phyloP scores from a whole-genome alignment of 2,329 filamentous ascomycete species.

The Eurotiales sp. region DNA sequence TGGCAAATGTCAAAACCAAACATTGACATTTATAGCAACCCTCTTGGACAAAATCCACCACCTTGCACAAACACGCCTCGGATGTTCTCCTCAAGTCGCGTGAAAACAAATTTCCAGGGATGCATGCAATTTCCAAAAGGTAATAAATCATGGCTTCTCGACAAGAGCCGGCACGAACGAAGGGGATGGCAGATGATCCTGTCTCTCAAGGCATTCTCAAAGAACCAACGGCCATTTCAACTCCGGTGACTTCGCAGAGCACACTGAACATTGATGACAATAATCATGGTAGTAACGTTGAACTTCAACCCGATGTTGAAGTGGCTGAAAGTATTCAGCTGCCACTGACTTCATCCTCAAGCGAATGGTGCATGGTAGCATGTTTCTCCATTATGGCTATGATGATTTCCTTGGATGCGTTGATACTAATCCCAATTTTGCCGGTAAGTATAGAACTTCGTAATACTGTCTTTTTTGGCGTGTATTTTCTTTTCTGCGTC shows the following conservation, averaged over 20 bases:
- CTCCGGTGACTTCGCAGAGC: not conserved
- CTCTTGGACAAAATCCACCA: too few relatives aligned
- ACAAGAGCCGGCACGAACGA: not conserved
- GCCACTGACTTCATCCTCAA: not conserved
- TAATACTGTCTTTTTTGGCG: too few relatives aligned
- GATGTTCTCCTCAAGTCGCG: too few relatives aligned
- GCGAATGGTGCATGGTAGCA: constrained; percentile 9
- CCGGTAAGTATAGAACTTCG: constrained; percentile 2
- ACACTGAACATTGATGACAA: not conserved
- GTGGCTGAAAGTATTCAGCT: not conserved
- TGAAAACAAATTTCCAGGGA: too few relatives aligned
- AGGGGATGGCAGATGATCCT: not conserved
- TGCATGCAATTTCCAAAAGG: too few relatives aligned
- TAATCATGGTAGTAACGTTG: not conserved
- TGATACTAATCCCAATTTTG: constrained; percentile 10
- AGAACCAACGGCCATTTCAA: not conserved
- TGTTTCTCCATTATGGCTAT: constrained; percentile 12
- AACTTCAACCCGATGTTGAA: constrained; percentile 2
- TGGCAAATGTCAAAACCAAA: not conserved
- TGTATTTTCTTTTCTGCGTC: too few relatives aligned
- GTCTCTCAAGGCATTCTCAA: not conserved
- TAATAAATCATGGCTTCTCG: not conserved
- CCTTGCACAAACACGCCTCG: too few relatives aligned
- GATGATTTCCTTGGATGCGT: constrained; percentile 10
- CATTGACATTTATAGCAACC: not conserved